Evolutionary conservation across 2,329 filamentous ascomycete genomes (phyloP).

Genomic region (Fusarium oxysporum): DNA sequence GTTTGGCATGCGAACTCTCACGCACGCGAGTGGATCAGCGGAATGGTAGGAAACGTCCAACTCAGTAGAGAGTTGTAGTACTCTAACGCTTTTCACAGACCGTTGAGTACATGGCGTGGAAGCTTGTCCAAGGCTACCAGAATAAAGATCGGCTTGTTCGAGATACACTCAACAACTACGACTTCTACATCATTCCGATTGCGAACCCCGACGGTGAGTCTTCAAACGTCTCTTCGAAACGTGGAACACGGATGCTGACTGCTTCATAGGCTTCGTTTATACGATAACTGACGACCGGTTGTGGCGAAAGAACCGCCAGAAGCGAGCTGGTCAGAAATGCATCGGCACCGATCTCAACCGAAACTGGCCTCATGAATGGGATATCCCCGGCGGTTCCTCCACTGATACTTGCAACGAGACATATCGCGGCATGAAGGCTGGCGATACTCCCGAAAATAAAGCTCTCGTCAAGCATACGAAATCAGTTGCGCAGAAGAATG

Average conservation of each 20-base stretch:
- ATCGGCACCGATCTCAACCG: slow-evolving; percentile 69
- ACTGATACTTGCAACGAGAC: slow-evolving; percentile 63
- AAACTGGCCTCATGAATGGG: slow-evolving; percentile 70
- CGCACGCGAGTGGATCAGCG: slow-evolving; percentile 70
- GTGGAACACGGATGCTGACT: fast-evolving
- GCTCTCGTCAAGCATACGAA: slow-evolving; percentile 54
- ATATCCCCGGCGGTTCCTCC: slow-evolving; percentile 60
- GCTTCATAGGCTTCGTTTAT: slow-evolving; percentile 60
- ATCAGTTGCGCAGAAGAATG: slow-evolving; percentile 51
- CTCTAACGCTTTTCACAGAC: slow-evolving; percentile 11
- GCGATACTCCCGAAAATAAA: slow-evolving; percentile 63
- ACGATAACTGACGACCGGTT: slow-evolving; percentile 61
- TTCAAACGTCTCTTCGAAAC: fast-evolving
- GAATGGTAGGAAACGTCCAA: slow-evolving; percentile 53
- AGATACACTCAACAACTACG: slow-evolving; percentile 66
- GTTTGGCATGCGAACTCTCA: slow-evolving; percentile 70
- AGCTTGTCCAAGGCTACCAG: slow-evolving; percentile 38
- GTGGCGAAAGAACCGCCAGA: slow-evolving; percentile 71
- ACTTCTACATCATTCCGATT: slow-evolving; percentile 73
- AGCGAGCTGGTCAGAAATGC: slow-evolving; percentile 54
- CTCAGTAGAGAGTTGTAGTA: fast-evolving
- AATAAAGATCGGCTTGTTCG: slow-evolving; percentile 20
- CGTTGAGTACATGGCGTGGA: slow-evolving; percentile 39
- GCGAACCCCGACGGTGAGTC: slow-evolving; percentile 70
- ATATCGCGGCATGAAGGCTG: slow-evolving; percentile 57